These are phyloP conservation scores for Fomitiporia mediterranea DNA, from an alignment of 1,284 basidiomycete genomes.

Conservation along the genomic window DNA sequence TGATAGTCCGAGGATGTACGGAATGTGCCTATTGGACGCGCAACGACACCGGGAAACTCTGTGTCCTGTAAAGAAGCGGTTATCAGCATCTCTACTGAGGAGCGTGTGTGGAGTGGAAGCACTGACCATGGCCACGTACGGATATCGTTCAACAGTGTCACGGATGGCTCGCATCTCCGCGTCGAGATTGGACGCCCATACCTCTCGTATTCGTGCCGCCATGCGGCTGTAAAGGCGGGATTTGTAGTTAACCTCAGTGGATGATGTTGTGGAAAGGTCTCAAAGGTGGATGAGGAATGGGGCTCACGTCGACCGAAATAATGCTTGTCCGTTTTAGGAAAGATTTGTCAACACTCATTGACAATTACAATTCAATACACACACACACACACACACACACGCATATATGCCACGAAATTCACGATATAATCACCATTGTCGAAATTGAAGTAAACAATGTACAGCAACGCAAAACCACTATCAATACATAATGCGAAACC, in stretches of 20 bases:
- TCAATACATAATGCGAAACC: neutral
- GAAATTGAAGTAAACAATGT: no score
- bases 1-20: slow-evolving; percentile 98
- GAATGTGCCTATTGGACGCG: slow-evolving; percentile 93
- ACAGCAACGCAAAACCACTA: no score
- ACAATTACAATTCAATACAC: neutral
- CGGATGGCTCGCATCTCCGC: slow-evolving; percentile 87
- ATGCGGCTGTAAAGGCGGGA: slow-evolving; percentile 3
- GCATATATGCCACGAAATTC: no score
- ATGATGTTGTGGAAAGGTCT: slow-evolving; percentile 1
- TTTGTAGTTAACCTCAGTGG: neutral
- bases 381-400: no score
- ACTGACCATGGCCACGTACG: slow-evolving; percentile 92
- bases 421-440: no score
- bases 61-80: slow-evolving; percentile 66
- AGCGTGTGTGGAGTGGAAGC: slow-evolving; percentile 24
- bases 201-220: slow-evolving; percentile 69
- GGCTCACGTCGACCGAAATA: neutral
- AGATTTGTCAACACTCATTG: neutral
- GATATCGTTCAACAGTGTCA: slow-evolving; percentile 84
- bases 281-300: neutral
- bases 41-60: slow-evolving; percentile 98
- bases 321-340: neutral
- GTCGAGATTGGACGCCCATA: slow-evolving; percentile 94
- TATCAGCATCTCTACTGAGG: no score